Base-by-base conservation (phyloP, 2,329 filamentous ascomycete species). In the Cercospora brassicicola region DNA sequence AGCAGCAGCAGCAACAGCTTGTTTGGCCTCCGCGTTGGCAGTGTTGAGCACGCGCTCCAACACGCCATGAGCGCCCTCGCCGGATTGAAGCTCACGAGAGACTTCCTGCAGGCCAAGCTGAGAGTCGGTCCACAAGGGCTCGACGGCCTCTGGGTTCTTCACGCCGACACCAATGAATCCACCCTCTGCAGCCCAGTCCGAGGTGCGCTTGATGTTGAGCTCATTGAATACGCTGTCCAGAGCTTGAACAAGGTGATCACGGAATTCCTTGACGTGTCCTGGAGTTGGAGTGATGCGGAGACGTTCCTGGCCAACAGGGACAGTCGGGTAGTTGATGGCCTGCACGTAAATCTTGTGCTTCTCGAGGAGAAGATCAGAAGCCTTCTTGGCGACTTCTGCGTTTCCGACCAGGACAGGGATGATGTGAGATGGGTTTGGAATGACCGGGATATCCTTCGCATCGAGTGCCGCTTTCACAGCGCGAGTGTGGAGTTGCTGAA, bases 281-380 rank as follows among this genome's bases (percentile, higher is more conserved):
- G 95, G 95, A 0, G 95, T 99, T 0, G 95, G 95, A 1, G 95
- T 99, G 80, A 99, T 93, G 73, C 95, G 91, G 66, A 99, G 90
- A 67, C 95, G 90, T 82, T 99, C 95, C 84, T 99, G 94, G n/a
- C 95, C 95, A 6, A 96, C 93, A 2, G 95, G 95, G 2, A 99
- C 95, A 62, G 95, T 99, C 2, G 95, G 95, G 82, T 98, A 98
- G 84, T 99, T 99, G 86, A 99, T 98, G 65, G 93, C 93, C 82
- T 99, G 95, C 28, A 99, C 95, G 79, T 99, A 99, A 78, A 99
- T 97, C 69, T 89, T 88, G 84, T 97, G 91, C 73, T 96, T 91
- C 73, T 91, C 89, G 13, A 99, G 87, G 23, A 99, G 88, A 84
- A 96, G 89, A 78, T 99, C 95, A 26, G 92, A 96, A 7, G 95